Evolutionary conservation across 495 filamentous ascomycete genomes (phyloP).

Genomic region (Talaromyces borbonicus): DNA sequence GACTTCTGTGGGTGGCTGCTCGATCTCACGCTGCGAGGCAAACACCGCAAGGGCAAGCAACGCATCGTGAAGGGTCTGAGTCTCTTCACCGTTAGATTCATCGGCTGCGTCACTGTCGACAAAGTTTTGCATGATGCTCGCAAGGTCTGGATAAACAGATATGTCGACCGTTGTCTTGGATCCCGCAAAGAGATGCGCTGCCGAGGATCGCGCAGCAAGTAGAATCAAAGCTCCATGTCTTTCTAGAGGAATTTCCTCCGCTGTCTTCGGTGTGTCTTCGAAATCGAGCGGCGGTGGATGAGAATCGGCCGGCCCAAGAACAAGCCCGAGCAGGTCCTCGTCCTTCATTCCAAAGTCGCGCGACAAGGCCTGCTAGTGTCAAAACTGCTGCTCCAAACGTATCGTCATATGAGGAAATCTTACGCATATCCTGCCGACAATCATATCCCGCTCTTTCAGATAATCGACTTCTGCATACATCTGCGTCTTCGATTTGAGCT

Average conservation of each 20-base stretch:
- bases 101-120: slow-evolving; percentile 39
- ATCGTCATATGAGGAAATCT: not conserved
- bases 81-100: slow-evolving; percentile 30
- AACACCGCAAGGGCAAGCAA: slow-evolving; percentile 26
- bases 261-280: slow-evolving; percentile 34
- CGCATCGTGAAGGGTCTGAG: slow-evolving; percentile 32
- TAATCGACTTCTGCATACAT: slow-evolving; percentile 52
- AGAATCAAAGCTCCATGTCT: slow-evolving; percentile 59
- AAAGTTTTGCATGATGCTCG: slow-evolving; percentile 48
- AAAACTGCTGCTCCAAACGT: not conserved
- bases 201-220: slow-evolving; percentile 41
- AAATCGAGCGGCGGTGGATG: slow-evolving; percentile 33
- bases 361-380: slow-evolving; percentile 51
- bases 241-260: slow-evolving; percentile 63
- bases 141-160: slow-evolving; percentile 56
- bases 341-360: slow-evolving; percentile 53
- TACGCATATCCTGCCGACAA: slow-evolving; percentile 67
- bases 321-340: slow-evolving; percentile 41
- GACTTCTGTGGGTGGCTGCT: slow-evolving; percentile 15
- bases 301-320: slow-evolving; percentile 18
- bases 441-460: slow-evolving; percentile 53
- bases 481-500: slow-evolving; percentile 43
- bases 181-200: slow-evolving; percentile 24
- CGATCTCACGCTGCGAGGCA: slow-evolving; percentile 17
- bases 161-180: slow-evolving; percentile 22